phyloP scores from a whole-genome alignment of 345 rosid genomes.

The Salix viminalis region DNA sequence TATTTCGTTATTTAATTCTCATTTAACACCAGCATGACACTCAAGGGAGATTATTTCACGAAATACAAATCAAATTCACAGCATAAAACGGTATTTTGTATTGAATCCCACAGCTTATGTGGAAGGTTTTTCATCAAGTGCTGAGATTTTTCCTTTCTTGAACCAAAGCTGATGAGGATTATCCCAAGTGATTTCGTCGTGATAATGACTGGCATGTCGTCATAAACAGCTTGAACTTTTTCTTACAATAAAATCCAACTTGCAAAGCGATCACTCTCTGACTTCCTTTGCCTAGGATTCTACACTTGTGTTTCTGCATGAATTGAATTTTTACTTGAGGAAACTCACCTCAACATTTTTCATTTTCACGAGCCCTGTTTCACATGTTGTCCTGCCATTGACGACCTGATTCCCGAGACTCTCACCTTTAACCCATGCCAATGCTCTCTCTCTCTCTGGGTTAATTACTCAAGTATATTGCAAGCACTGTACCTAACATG shows the following conservation, averaged over 20 bases:
- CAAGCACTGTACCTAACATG: not conserved
- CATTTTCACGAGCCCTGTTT: conserved; percentile 37
- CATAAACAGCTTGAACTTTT: not conserved
- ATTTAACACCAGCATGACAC: not conserved
- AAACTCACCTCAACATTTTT: conserved; percentile 34
- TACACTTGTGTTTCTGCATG: not conserved
- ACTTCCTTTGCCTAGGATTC: conserved; percentile 23
- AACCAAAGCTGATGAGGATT: too few species aligned
- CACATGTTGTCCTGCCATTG: conserved; percentile 32
- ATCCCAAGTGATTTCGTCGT: not conserved
- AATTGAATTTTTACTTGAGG: not conserved
- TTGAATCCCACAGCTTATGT: too few species aligned
- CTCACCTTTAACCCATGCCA: conserved; percentile 38
- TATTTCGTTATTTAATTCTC: not conserved
- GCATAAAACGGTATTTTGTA: too few species aligned
- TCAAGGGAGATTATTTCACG: not conserved
- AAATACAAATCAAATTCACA: not conserved
- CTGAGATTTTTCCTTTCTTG: too few species aligned
- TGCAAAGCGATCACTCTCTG: not conserved
- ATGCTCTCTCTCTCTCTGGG: not conserved
- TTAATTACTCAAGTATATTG: not conserved
- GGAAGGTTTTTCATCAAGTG: too few species aligned
- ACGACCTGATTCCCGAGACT: conserved; percentile 37
- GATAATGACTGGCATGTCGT: not conserved
- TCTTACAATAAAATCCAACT: not conserved